phyloP scores from a whole-genome alignment of 108 stramenopile species.

The Cyclotella cryptica region DNA sequence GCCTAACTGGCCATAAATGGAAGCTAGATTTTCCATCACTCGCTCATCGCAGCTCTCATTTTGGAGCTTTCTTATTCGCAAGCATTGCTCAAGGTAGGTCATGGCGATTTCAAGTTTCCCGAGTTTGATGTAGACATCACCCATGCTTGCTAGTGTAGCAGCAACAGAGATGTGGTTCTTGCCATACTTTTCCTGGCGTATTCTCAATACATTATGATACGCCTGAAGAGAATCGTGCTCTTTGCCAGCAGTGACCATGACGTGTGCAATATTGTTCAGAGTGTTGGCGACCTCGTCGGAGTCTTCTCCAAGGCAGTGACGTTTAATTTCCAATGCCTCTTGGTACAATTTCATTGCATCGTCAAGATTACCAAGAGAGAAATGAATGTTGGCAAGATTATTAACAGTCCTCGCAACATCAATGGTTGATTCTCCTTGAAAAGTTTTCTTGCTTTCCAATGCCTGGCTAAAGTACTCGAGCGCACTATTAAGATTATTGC shows the following conservation, averaged over 20 bases:
- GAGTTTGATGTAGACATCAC: constrained; percentile 57
- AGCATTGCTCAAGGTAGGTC: constrained; percentile 53
- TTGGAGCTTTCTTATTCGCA: constrained; percentile 46
- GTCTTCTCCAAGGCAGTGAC: constrained; percentile 48
- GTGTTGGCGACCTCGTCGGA: constrained; percentile 57
- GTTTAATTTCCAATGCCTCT: constrained; percentile 55
- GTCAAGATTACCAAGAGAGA: constrained; percentile 49
- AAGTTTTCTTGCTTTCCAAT: constrained; percentile 45
- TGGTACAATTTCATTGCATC: constrained; percentile 57
- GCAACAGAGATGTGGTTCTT: constrained; percentile 55
- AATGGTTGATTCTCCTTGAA: constrained; percentile 47
- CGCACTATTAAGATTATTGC: constrained; percentile 49
- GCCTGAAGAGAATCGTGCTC: constrained; percentile 52
- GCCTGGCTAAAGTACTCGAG: constrained; percentile 58
- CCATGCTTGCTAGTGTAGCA: constrained; percentile 51
- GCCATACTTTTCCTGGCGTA: constrained; percentile 48
- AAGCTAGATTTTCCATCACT: constrained; percentile 52
- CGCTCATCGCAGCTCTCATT: constrained; percentile 45
- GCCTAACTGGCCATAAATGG: constrained; percentile 56
- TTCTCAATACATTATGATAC: constrained; percentile 48
- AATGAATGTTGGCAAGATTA: constrained; percentile 61
- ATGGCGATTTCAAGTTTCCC: constrained; percentile 48
- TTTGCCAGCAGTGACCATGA: constrained; percentile 52
- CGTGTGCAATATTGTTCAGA: constrained; percentile 58
- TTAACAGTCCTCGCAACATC: constrained; percentile 56